Conservation (phyloP, 495 filamentous ascomycete species). For the Penicillium cinerascens region DNA sequence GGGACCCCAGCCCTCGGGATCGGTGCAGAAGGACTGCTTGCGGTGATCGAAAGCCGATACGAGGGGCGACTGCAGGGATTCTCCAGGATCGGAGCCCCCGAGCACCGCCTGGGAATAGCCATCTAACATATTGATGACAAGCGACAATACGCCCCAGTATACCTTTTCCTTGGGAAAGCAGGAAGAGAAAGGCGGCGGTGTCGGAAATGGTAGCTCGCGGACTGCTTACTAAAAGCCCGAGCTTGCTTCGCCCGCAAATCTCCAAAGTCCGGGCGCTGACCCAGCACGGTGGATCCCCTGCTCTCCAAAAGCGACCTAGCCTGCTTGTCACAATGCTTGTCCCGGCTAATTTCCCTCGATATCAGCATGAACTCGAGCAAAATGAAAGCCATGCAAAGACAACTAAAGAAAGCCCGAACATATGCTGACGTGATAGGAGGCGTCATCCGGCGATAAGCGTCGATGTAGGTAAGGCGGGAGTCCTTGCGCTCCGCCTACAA, state of each 20-base stretch:
- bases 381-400: neutral
- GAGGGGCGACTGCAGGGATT: slow-evolving; percentile 27
- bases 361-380: neutral
- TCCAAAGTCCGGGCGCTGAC: neutral
- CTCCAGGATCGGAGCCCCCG: slow-evolving; percentile 31
- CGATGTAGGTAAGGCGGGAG: neutral
- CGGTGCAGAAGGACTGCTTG: slow-evolving; percentile 73
- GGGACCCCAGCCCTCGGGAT: slow-evolving; percentile 93
- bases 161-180: slow-evolving; percentile 9
- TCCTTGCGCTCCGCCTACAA: neutral
- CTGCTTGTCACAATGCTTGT: neutral
- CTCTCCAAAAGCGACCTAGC: neutral
- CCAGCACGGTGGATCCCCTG: neutral
- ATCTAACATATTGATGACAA: slow-evolving; percentile 41
- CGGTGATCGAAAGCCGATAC: slow-evolving; percentile 28
- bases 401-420: neutral
- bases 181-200: slow-evolving; percentile 9
- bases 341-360: neutral
- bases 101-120: slow-evolving; percentile 43
- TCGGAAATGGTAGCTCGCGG: slow-evolving; percentile 6
- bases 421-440: neutral
- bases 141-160: slow-evolving; percentile 14
- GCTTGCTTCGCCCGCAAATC: slow-evolving; percentile 5
- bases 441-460: neutral
- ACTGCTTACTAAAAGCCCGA: slow-evolving; percentile 27